These are phyloP conservation scores for Neurospora tetrasperma DNA, from an alignment of 495 filamentous ascomycete genomes.

Conservation along the genomic window DNA sequence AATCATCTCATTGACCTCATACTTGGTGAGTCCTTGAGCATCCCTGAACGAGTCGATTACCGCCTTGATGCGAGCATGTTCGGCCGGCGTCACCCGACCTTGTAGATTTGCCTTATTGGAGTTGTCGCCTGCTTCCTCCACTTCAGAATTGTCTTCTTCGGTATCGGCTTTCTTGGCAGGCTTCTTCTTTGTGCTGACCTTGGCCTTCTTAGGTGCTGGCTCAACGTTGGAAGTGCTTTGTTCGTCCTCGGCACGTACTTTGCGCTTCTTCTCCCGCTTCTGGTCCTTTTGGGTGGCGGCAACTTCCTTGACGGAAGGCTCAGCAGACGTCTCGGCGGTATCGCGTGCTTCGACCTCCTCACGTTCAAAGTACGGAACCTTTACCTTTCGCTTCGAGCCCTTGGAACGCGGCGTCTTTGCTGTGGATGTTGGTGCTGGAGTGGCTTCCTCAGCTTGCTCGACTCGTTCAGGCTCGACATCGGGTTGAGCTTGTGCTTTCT, in stretches of 20 bases:
- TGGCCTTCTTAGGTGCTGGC: not conserved
- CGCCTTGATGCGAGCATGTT: conserved; percentile 21
- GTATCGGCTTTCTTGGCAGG: not conserved
- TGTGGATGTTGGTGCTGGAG: not conserved
- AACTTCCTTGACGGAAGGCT: not conserved
- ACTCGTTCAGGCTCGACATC: not conserved
- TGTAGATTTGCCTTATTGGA: not conserved
- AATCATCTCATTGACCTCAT: conserved; percentile 29
- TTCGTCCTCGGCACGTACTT: not conserved
- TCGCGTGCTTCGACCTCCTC: not conserved
- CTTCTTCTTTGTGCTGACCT: not conserved
- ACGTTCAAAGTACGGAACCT: not conserved
- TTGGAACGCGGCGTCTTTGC: not conserved
- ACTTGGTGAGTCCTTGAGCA: conserved; percentile 25
- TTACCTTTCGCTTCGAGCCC: not conserved
- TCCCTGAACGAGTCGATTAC: conserved; percentile 31
- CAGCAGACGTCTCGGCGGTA: not conserved
- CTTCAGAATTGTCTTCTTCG: not conserved
- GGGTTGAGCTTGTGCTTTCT: not conserved
- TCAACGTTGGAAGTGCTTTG: not conserved
- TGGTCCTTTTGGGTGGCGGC: not conserved
- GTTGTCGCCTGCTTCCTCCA: not conserved
- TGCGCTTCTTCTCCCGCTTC: not conserved
- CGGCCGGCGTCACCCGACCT: conserved; percentile 3
- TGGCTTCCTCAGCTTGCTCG: not conserved